phyloP scores from a whole-genome alignment of 768 basidiomycete species.

The Coprinopsis sp. region DNA sequence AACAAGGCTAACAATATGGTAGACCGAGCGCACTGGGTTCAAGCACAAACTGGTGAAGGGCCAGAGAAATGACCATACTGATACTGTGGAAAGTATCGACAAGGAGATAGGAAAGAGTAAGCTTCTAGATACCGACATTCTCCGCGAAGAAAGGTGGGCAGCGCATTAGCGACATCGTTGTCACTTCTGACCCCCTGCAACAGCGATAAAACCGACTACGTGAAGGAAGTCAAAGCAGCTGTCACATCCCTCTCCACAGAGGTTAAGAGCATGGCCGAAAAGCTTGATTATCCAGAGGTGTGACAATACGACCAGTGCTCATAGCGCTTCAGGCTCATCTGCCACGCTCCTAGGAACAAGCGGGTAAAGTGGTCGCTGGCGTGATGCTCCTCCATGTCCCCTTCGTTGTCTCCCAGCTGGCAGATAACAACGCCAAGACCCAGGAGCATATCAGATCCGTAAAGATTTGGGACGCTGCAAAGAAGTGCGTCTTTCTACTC shows the following conservation, averaged over 20 bases:
- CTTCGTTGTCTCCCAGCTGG: not conserved
- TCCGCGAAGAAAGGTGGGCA: too few relatives aligned
- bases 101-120: not conserved
- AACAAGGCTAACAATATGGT: too few relatives aligned
- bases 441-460: slow-evolving; percentile 2
- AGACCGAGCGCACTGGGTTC: not conserved
- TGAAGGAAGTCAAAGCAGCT: not conserved
- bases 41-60: not conserved
- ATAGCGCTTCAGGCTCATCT: not conserved
- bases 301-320: not conserved
- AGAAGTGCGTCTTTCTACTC: slow-evolving; percentile 1
- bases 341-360: not conserved
- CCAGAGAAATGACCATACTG: not conserved
- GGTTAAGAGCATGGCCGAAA: not conserved
- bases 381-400: slow-evolving; percentile 1
- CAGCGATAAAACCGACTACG: not conserved
- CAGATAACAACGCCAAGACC: not conserved
- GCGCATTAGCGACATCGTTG: too few relatives aligned
- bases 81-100: not conserved
- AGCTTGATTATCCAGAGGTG: not conserved
- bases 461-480: not conserved
- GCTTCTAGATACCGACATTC: not conserved
- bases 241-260: not conserved
- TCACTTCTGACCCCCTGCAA: too few relatives aligned
- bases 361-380: not conserved